Evolutionary conservation across 208 protist species (phyloP), one percentile per base, ranked within the genome.

Genomic region (Phytomonas francai): DNA sequence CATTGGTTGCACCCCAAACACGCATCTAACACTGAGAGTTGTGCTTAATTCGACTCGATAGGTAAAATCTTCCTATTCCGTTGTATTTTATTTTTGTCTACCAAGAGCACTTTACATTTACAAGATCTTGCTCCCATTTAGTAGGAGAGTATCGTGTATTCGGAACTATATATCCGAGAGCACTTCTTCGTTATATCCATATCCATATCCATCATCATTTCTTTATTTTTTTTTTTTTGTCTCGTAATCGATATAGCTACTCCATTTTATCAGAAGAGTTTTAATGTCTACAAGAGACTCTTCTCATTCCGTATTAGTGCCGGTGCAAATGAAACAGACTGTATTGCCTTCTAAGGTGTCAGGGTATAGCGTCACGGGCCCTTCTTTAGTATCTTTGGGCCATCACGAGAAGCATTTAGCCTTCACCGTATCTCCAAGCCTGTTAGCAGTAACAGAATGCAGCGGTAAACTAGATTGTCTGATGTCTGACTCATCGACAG

Each of bases 341-440:
- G 39, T 49, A 49, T 49, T 49, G 39, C 57, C 54, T 11, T 57
- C 32, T 3, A n/a, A 68, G 54, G 63, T 78, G 7, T 49, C 31
- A 11, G 80, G 80, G 12, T 76, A 85, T 59, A 45, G 25, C 31
- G 80, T 85, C 16, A 68, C 34, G 31, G 59, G 57, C 7, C 68
- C 73, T 5, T 73, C 67, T 9, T 60, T 74, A 8, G 80, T 85
- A 7, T 76, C 80, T 42, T 36, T 73, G 34, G 73, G 76, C 34
- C 28, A 30, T 61, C 58, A 66, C 39, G 39, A 67, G 16, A 72
- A 54, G 59, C 74, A 62, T 62, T 33, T 81, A 58, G 80, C 65
- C 12, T 80, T 80, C 45, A 54, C 28, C 5, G 68, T 68, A 25
- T 58, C 63, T 29, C 28, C 49, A 5, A 57, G 66, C 58, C 70